phyloP scores from a whole-genome alignment of 345 rosid genomes.

The Brassica carinata region DNA sequence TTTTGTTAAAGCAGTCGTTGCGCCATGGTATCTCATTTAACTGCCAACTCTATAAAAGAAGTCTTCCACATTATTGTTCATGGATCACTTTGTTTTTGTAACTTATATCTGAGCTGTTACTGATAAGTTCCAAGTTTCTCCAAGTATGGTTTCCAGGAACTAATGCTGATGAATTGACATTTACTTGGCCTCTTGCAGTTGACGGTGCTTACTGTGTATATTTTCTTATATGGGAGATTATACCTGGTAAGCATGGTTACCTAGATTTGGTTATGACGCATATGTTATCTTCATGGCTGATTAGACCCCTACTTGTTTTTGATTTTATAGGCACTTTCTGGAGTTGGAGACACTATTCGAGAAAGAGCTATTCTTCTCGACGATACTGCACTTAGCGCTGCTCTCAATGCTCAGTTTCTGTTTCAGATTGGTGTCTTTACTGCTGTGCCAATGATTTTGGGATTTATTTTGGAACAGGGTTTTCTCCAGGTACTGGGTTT shows the following conservation, averaged over 20 bases:
- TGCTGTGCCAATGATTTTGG: slow-evolving; percentile 96
- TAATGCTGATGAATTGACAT: slow-evolving; percentile 27
- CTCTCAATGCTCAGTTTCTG: slow-evolving; percentile 92
- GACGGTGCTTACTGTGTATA: slow-evolving; percentile 80
- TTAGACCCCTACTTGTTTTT: slow-evolving; percentile 17
- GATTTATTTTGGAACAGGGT: slow-evolving; percentile 48
- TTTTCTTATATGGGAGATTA: slow-evolving; percentile 84
- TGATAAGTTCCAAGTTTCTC: not conserved
- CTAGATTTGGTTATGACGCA: slow-evolving; percentile 16
- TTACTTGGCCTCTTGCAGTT: slow-evolving; percentile 60
- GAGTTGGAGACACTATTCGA: slow-evolving; percentile 74
- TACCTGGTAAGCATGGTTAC: slow-evolving; percentile 68
- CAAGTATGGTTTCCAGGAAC: too few species aligned
- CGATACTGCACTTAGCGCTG: slow-evolving; percentile 75
- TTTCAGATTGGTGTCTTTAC: slow-evolving; percentile 93
- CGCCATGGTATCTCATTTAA: too few species aligned
- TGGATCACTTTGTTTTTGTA: too few species aligned
- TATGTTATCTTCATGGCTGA: slow-evolving; percentile 8
- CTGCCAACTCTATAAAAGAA: not conserved
- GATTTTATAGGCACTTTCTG: slow-evolving; percentile 79
- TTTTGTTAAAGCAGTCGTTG: too few species aligned
- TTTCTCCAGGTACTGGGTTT: slow-evolving; percentile 43
- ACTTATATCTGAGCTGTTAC: slow-evolving; percentile 15
- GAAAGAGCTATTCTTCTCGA: slow-evolving; percentile 54
- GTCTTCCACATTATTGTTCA: too few species aligned